These are phyloP conservation scores for Moesziomyces sp. DNA, from an alignment of 1,284 basidiomycete genomes.

Conservation along the genomic window DNA sequence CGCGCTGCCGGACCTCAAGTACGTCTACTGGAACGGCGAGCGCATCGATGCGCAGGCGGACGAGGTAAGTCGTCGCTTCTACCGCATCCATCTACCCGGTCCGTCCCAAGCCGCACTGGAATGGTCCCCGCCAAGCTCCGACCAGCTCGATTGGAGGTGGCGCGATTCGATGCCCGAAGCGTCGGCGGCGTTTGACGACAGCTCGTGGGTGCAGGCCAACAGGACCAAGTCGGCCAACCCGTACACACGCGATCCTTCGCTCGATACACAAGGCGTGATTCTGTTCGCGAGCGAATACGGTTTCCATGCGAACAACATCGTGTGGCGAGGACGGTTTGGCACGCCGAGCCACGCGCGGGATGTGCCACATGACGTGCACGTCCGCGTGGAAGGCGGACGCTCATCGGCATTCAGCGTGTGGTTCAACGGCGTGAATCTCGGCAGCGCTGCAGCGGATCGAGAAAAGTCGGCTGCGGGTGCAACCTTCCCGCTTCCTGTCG, in stretches of 20 bases:
- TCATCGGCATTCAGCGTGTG: conserved; percentile 82
- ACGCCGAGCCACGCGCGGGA: conserved; percentile 62
- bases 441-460: conserved; percentile 69
- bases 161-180: conserved; percentile 79
- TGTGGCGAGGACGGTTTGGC: conserved; percentile 82
- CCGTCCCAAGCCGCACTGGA: conserved; percentile 6
- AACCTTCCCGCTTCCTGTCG: conserved; percentile 71
- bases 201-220: conserved; percentile 73
- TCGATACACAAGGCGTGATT: conserved; percentile 73
- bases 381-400: conserved; percentile 80
- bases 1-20: conserved; percentile 18
- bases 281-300: conserved; percentile 73
- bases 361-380: conserved; percentile 72
- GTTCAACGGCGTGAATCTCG: conserved; percentile 79
- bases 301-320: conserved; percentile 74
- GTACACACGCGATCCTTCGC: conserved; percentile 70
- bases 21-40: conserved; percentile 35
- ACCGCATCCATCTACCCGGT: conserved; percentile 2
- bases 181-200: conserved; percentile 68
- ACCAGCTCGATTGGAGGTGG: conserved; percentile 74
- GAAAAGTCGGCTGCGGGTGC: conserved; percentile 39
- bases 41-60: conserved; percentile 1
- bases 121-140: conserved; percentile 19
- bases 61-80: no score
- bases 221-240: conserved; percentile 78